Conservation (phyloP, 257 asterid genomes). For the Ballota nigra region DNA sequence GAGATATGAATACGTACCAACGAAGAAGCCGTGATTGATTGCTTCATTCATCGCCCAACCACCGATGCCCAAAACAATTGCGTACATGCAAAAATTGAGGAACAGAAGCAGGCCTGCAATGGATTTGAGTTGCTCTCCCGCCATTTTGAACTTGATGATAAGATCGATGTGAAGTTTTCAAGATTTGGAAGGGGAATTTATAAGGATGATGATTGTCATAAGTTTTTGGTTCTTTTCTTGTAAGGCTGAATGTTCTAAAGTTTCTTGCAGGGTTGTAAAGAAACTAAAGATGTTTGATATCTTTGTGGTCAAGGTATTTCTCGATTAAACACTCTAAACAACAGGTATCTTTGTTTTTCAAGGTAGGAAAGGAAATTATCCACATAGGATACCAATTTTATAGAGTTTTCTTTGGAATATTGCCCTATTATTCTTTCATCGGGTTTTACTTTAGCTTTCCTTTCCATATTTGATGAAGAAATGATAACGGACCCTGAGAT, state of each 20-base stretch:
- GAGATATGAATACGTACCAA: conserved; percentile 37
- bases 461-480: neutral
- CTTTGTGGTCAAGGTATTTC: conserved; percentile 58
- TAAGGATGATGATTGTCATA: neutral
- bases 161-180: neutral
- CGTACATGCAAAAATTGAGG: conserved; percentile 88
- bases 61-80: conserved; percentile 62
- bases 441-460: neutral
- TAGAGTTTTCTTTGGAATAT: conserved; percentile 12
- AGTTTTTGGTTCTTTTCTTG: conserved; percentile 75
- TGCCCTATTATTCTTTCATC: neutral
- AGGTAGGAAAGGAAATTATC: conserved; percentile 37
- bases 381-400: neutral
- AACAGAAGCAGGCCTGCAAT: conserved; percentile 59
- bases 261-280: conserved; percentile 54
- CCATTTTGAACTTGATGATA: conserved; percentile 34
- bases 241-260: conserved; percentile 50
- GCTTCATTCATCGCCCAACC: conserved; percentile 77
- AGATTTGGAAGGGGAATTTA: conserved; percentile 8
- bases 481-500: neutral
- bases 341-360: no score
- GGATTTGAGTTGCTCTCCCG: conserved; percentile 44
- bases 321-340: no score
- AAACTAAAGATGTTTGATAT: conserved; percentile 16
- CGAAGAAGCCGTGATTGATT: conserved; percentile 65